A percentile compares a stretch with the other conserved stretches of the same genome.
Evolutionary conservation across 2,329 filamentous ascomycete genomes (phyloP).

Genomic region (Colletotrichum sp.): DNA sequence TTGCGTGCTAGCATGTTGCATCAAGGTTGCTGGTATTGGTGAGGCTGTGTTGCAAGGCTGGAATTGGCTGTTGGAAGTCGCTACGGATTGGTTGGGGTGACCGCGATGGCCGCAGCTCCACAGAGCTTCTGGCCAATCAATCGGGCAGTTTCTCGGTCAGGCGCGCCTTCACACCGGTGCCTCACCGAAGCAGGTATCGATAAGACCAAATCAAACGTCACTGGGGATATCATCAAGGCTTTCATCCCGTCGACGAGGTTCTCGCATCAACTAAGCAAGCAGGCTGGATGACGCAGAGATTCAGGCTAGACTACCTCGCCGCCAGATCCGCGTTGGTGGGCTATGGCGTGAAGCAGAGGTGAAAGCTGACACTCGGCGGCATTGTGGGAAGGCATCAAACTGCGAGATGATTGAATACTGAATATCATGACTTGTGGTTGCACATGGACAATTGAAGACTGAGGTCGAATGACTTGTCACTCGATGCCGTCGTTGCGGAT

Average conservation of each 20-base stretch:
- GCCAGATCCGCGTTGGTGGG: background rate
- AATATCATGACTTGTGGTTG: background rate
- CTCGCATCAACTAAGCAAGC: background rate
- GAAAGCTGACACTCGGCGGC: background rate
- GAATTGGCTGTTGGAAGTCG: background rate
- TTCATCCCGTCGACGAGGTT: background rate
- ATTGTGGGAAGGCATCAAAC: background rate
- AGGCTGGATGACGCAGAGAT: background rate
- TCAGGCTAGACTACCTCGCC: background rate
- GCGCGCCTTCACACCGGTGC: background rate
- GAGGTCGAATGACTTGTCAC: background rate
- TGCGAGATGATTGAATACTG: background rate
- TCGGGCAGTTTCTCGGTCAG: background rate
- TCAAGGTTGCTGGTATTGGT: background rate
- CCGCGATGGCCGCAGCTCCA: slow-evolving; percentile 1
- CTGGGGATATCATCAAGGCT: background rate
- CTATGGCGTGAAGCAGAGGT: background rate
- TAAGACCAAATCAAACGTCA: background rate
- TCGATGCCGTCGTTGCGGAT: background rate
- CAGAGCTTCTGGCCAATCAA: background rate
- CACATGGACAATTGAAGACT: background rate
- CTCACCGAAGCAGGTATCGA: background rate
- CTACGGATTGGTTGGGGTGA: slow-evolving; percentile 11
- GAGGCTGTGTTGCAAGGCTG: slow-evolving; percentile 12
- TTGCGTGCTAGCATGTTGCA: background rate